phyloP scores from a whole-genome alignment of 2,329 filamentous ascomycete species.

The Microcyclospora pomicola region DNA sequence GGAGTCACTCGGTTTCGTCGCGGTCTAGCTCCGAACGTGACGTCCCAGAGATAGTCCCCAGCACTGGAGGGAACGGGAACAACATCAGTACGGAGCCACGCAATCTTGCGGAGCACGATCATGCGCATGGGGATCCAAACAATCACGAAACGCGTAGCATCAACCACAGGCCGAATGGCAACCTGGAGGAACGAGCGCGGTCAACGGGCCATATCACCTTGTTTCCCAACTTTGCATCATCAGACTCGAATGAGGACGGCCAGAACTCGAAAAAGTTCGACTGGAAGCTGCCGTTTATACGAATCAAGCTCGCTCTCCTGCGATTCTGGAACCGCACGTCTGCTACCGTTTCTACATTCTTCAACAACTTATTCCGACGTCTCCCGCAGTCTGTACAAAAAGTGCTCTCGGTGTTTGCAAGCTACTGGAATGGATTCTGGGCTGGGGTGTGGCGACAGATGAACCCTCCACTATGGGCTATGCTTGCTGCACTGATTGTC shows the following conservation, averaged over 20 bases:
- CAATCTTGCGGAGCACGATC: slow-evolving; percentile 20
- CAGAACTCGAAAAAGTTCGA: too few relatives aligned
- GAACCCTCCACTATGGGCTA: slow-evolving; percentile 96
- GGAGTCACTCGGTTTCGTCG: slow-evolving; percentile 11
- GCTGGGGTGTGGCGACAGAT: slow-evolving; percentile 79
- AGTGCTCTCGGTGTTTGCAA: slow-evolving; percentile 29
- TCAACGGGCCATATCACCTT: slow-evolving; percentile 41
- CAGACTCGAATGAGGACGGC: slow-evolving; percentile 2
- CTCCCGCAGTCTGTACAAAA: slow-evolving; percentile 43
- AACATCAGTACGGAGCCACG: slow-evolving; percentile 25
- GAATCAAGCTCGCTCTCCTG: slow-evolving; percentile 6
- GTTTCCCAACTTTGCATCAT: slow-evolving; percentile 22
- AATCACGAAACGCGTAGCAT: slow-evolving; percentile 8
- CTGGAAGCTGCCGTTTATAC: slow-evolving; percentile 7
- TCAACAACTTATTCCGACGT: slow-evolving; percentile 29
- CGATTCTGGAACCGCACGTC: slow-evolving; percentile 14
- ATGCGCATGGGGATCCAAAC: too few relatives aligned
- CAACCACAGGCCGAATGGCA: slow-evolving; percentile 2
- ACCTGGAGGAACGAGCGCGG: slow-evolving; percentile 18
- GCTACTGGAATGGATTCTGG: slow-evolving; percentile 38
- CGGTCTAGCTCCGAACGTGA: slow-evolving; percentile 20
- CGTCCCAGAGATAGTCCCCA: slow-evolving; percentile 17
- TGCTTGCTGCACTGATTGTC: slow-evolving; percentile 81
- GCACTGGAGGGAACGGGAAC: slow-evolving; percentile 38
- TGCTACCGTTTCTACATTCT: slow-evolving; percentile 19